Evolutionary conservation across 1,284 basidiomycete genomes (phyloP), one percentile per base, ranked within the genome.

Genomic region (Sanguinoderma infundibulare): DNA sequence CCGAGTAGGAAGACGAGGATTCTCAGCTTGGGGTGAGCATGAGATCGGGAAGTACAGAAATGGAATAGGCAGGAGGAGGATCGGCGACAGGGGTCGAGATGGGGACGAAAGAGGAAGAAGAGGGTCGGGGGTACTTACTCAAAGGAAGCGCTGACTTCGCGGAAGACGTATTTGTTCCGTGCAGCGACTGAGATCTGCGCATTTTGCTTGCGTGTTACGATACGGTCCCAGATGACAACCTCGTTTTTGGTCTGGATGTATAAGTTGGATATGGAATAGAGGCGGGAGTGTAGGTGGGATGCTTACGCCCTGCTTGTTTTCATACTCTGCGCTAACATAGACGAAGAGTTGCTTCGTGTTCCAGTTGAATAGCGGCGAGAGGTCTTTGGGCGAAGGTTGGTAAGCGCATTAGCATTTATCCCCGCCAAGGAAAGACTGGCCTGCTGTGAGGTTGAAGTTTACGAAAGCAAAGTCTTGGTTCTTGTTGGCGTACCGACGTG

Each of bases 321-420:
- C 82, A 70, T 94, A 95, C 72, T 94, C 91, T 0, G 91, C 94
- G 66, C 87, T 84, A 40, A 95, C 80, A 70, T 92, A 95, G 22
- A 96, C 75, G 72, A 97, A 96, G 17, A 97, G 74, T 73, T 97
- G 95, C 75, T 97, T 97, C 12, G 95, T 97, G 74, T 97, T 97
- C 94, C 95, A 97, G 74, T 94, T 83, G 77, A 96, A 97, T 20
- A 97, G 79, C 3, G 92, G 85, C 12, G 82, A 79, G 14, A 96
- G 78, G 76, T 97, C 95, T 91, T 70, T 44, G 14, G 12, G 49
- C 20, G 12, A 6, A n/a, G 36, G 6, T 46, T 49, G 50, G 50
- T 58, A 39, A 30, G 57, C 30, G 7, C 2, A 51, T 32, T 40
- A 28, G 47, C 14, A 26, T 36, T n/a, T 44, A 22, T 17, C 38